Percentiles rank a stretch among this genome's conserved stretches.
phyloP scores from a whole-genome alignment of 2,329 filamentous ascomycete species.

The Amauroascus verrucosus region DNA sequence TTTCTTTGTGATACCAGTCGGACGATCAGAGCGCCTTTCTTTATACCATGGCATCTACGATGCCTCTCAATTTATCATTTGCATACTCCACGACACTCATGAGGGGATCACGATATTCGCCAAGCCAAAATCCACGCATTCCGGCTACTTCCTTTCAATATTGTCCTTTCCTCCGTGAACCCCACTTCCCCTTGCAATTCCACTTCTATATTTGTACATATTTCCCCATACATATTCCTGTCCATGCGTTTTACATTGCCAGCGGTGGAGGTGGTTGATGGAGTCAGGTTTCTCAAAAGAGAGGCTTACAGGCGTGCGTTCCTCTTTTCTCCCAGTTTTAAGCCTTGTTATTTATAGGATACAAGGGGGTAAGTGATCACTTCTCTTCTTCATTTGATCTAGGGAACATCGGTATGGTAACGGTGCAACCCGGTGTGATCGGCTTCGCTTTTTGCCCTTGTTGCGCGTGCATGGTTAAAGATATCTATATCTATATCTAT shows the following conservation, averaged over 20 bases:
- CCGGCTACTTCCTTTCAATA: too few relatives aligned
- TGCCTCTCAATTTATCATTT: background rate
- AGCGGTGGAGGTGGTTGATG: background rate
- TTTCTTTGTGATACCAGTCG: constrained; percentile 8
- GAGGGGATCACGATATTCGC: background rate
- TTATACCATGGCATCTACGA: constrained; percentile 2
- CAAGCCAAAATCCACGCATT: too few relatives aligned
- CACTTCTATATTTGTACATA: constrained; percentile 4
- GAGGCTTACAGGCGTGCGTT: background rate
- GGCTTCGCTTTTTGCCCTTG: background rate
- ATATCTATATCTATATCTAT: background rate
- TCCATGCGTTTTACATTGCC: background rate
- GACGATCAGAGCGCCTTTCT: background rate
- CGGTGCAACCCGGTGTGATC: background rate
- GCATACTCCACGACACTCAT: background rate
- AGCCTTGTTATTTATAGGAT: background rate
- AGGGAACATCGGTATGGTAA: background rate
- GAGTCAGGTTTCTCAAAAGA: background rate
- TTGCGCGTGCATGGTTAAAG: background rate
- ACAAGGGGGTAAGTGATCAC: background rate
- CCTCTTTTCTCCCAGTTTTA: background rate
- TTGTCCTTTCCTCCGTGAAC: too few relatives aligned
- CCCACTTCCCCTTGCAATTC: background rate
- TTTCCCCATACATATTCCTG: constrained; percentile 4
- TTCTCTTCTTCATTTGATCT: background rate